Evolutionary conservation across 2,329 filamentous ascomycete genomes (phyloP).

Genomic region (Lachnellula cervina): DNA sequence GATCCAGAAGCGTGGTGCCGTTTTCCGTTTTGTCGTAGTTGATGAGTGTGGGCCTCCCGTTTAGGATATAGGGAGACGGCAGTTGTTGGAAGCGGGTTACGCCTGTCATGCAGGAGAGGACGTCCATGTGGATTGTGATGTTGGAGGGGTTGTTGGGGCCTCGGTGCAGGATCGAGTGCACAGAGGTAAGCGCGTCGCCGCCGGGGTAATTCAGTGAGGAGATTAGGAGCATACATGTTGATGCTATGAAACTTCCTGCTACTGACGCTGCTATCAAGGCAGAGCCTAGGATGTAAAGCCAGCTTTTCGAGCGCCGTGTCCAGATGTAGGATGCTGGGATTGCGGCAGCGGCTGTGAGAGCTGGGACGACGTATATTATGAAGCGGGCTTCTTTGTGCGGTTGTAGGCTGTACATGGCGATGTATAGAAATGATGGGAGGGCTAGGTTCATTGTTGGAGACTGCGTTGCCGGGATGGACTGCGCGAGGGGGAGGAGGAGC

Average conservation of each 20-base stretch:
- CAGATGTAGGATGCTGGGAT: conserved; percentile 69
- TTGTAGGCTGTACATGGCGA: conserved; percentile 77
- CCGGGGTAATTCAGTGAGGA: conserved; percentile 94
- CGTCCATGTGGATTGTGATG: conserved; percentile 56
- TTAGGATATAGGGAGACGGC: conserved; percentile 7
- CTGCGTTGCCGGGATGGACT: conserved; percentile 42
- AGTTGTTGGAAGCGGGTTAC: conserved; percentile 58
- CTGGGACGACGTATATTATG: conserved; percentile 81
- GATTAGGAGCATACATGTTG: conserved; percentile 64
- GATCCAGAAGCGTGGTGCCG: conserved; percentile 37
- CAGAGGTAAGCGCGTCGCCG: conserved; percentile 64
- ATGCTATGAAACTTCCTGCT: conserved; percentile 53
- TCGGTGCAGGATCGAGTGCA: conserved; percentile 38
- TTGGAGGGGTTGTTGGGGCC: conserved; percentile 17
- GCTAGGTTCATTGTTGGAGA: conserved; percentile 46
- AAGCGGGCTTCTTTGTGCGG: conserved; percentile 97
- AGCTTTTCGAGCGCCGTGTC: conserved; percentile 57
- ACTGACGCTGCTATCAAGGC: conserved; percentile 55
- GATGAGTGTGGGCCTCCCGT: conserved; percentile 24
- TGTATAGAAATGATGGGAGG: conserved; percentile 65
- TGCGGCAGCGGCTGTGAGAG: conserved; percentile 72
- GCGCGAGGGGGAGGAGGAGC: conserved; percentile 50
- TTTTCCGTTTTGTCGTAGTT: conserved; percentile 61
- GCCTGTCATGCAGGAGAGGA: conserved; percentile 66
- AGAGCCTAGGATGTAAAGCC: conserved; percentile 50